Evolutionary conservation across 164 flowering plant species (phyloP).

Genomic region (Liriodendron chinense): DNA sequence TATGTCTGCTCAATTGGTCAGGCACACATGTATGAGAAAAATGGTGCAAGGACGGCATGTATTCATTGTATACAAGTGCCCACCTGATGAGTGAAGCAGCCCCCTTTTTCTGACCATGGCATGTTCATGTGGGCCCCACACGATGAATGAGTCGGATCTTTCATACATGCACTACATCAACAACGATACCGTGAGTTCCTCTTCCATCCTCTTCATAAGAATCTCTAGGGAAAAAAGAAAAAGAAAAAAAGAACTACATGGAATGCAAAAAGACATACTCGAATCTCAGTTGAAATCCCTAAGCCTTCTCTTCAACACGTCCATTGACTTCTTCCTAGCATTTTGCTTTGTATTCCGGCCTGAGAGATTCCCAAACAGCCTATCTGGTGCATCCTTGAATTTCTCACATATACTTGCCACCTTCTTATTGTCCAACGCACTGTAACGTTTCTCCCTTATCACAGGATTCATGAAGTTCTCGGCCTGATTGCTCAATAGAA

Average conservation of each 20-base stretch:
- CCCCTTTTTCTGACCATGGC: neutral
- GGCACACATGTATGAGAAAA: no score
- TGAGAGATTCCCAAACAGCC: conserved; percentile 80
- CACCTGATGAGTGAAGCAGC: neutral
- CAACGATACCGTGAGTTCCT: neutral
- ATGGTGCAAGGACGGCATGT: no score
- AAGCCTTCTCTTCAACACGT: conserved; percentile 64
- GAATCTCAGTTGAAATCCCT: conserved; percentile 69
- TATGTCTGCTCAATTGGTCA: no score
- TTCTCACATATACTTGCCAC: conserved; percentile 74
- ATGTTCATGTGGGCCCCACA: neutral
- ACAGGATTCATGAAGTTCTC: conserved; percentile 91
- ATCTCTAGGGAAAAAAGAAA: neutral
- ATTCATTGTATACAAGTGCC: neutral
- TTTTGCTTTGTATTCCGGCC: conserved; percentile 67
- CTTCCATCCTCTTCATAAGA: neutral
- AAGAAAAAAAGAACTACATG: neutral
- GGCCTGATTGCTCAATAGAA: conserved; percentile 76
- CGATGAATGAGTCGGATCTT: neutral
- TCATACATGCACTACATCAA: neutral
- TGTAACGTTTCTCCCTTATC: conserved; percentile 68
- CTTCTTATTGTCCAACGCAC: conserved; percentile 68
- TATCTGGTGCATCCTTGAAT: conserved; percentile 74
- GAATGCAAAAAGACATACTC: neutral
- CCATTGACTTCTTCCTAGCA: conserved; percentile 83